Percentiles rank a stretch among this genome's conserved stretches.
Conservation (phyloP, 805 yeast species). For the Kuraishia borneana region DNA sequence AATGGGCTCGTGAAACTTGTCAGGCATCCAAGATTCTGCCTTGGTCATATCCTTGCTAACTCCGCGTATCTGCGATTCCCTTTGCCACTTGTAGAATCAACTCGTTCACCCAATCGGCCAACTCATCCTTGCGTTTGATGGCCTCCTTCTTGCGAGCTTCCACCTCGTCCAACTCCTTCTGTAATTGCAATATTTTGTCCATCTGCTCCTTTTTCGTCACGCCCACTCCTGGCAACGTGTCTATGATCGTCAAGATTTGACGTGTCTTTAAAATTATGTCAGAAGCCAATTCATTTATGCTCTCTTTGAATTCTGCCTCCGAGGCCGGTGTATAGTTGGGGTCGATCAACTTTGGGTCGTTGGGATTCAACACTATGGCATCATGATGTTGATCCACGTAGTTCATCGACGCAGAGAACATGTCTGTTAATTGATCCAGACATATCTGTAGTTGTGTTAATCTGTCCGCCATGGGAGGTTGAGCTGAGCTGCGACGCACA, state of each 20-base stretch:
- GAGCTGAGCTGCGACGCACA: neutral
- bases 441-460: slow-evolving; percentile 85
- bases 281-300: slow-evolving; percentile 65
- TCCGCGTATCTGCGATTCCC: slow-evolving; percentile 37
- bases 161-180: slow-evolving; percentile 45
- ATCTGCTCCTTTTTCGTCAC: slow-evolving; percentile 70
- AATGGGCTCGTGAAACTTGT: slow-evolving; percentile 35
- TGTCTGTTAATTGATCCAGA: slow-evolving; percentile 72
- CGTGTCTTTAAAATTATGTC: slow-evolving; percentile 80
- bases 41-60: slow-evolving; percentile 4
- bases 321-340: slow-evolving; percentile 38
- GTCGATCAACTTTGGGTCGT: slow-evolving; percentile 52
- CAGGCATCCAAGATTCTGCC: slow-evolving; percentile 19
- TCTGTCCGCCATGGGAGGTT: slow-evolving; percentile 64
- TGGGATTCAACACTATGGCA: slow-evolving; percentile 32
- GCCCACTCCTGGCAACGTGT: slow-evolving; percentile 87
- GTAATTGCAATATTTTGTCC: slow-evolving; percentile 47
- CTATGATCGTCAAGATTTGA: slow-evolving; percentile 78
- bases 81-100: slow-evolving; percentile 50
- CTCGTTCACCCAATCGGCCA: slow-evolving; percentile 51
- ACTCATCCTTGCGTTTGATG: slow-evolving; percentile 49
- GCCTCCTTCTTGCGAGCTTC: slow-evolving; percentile 49
- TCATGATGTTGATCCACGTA: slow-evolving; percentile 73
- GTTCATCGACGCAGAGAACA: slow-evolving; percentile 67
- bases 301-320: slow-evolving; percentile 25